Percentiles rank a stretch among this genome's conserved stretches.
Evolutionary conservation across 139 green algal genomes (phyloP).

Genomic region (Asterochloris erici): DNA sequence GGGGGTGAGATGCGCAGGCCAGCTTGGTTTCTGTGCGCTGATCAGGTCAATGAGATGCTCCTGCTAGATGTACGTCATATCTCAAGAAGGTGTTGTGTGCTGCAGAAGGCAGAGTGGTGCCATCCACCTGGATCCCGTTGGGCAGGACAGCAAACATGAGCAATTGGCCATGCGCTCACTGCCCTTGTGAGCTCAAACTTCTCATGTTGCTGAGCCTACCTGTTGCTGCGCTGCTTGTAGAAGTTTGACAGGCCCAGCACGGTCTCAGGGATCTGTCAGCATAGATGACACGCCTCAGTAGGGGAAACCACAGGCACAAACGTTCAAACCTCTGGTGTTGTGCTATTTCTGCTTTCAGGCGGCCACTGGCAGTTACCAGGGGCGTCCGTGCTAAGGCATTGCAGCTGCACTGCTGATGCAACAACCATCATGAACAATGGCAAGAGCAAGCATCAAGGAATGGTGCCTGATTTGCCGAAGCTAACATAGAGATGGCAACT

Average conservation of each 20-base stretch:
- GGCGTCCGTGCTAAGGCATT: background rate
- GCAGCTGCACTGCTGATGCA: background rate
- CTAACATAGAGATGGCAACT: background rate
- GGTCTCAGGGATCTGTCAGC: constrained; percentile 19
- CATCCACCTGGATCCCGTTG: too few species aligned
- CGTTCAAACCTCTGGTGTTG: background rate
- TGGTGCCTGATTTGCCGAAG: too few species aligned
- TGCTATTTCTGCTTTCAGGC: background rate
- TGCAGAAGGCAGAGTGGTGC: too few species aligned
- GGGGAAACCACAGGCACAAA: background rate
- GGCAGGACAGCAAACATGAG: too few species aligned
- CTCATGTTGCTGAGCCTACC: constrained; percentile 12
- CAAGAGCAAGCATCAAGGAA: too few species aligned
- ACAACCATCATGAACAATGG: background rate
- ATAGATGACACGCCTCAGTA: background rate
- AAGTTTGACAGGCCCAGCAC: constrained; percentile 29
- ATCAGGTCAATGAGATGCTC: too few species aligned
- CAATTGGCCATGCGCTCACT: too few species aligned
- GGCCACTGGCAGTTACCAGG: background rate
- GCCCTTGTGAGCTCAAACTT: background rate
- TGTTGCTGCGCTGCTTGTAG: constrained; percentile 49
- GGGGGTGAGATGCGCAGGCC: too few species aligned
- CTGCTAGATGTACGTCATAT: too few species aligned
- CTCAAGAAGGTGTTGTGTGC: too few species aligned
- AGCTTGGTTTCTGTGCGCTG: too few species aligned